Evolutionary conservation across 2,329 filamentous ascomycete genomes (phyloP).

Genomic region (Penicillium oxalicum): DNA sequence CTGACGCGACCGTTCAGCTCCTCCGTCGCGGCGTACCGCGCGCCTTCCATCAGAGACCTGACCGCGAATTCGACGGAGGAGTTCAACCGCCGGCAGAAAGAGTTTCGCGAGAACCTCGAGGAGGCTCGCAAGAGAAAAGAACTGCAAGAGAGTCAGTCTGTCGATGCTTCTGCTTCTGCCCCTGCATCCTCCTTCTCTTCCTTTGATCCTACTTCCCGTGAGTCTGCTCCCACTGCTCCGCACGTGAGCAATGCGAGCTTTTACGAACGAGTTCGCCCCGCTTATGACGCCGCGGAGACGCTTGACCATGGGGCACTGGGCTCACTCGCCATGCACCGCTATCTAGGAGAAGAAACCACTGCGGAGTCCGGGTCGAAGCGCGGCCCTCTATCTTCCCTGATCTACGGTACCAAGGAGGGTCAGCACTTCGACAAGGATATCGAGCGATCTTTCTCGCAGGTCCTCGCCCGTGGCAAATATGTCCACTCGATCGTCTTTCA

Average conservation of each 20-base stretch:
- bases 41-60: slow-evolving; percentile 84
- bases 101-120: slow-evolving; percentile 76
- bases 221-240: slow-evolving; percentile 42
- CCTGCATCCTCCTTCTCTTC: slow-evolving; percentile 8
- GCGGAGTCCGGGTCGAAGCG: slow-evolving; percentile 60
- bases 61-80: slow-evolving; percentile 62
- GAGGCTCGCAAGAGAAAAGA: slow-evolving; percentile 70
- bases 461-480: slow-evolving; percentile 92
- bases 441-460: slow-evolving; percentile 90
- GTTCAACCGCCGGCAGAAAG: slow-evolving; percentile 78
- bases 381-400: slow-evolving; percentile 73
- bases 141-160: slow-evolving; percentile 75
- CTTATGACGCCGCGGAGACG: slow-evolving; percentile 38
- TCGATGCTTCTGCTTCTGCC: slow-evolving; percentile 43
- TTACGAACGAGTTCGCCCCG: slow-evolving; percentile 21
- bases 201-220: slow-evolving; percentile 22
- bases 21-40: slow-evolving; percentile 45
- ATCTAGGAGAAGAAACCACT: slow-evolving; percentile 52
- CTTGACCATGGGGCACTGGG: slow-evolving; percentile 47
- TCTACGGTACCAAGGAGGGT: slow-evolving; percentile 95
- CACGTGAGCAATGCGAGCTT: slow-evolving; percentile 42
- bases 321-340: slow-evolving; percentile 53
- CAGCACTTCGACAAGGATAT: slow-evolving; percentile 92
- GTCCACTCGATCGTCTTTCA: slow-evolving; percentile 97
- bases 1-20: slow-evolving; percentile 55